These are phyloP conservation scores for Heritiera fomes DNA, from an alignment of 345 rosid species.

Conservation along the genomic window DNA sequence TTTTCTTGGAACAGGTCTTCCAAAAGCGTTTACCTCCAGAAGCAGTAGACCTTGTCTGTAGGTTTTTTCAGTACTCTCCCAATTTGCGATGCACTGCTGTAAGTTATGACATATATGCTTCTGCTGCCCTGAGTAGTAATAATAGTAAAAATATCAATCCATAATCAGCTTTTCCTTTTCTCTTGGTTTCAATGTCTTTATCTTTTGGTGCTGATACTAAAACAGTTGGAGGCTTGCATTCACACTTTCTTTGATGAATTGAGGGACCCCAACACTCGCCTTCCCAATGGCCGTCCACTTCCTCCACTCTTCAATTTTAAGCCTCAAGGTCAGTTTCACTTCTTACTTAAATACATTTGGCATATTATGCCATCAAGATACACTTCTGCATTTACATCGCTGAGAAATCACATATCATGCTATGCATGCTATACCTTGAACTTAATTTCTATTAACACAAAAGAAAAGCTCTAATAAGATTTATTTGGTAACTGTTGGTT, in stretches of 20 bases:
- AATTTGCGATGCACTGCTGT: constrained; percentile 96
- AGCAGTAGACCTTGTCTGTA: constrained; percentile 94
- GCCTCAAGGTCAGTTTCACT: constrained; percentile 47
- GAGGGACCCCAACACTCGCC: constrained; percentile 67
- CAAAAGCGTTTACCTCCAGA: constrained; percentile 95
- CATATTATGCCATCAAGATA: neutral
- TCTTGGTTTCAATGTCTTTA: neutral
- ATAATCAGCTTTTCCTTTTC: neutral
- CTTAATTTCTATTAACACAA: neutral
- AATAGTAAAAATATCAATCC: neutral
- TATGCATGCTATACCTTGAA: neutral
- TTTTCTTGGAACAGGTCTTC: constrained; percentile 50
- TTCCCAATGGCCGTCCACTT: constrained; percentile 78
- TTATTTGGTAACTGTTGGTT: neutral
- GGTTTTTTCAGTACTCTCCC: constrained; percentile 96
- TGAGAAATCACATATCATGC: neutral
- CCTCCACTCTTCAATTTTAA: constrained; percentile 74
- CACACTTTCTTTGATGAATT: constrained; percentile 83
- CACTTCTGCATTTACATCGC: neutral
- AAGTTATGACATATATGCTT: constrained; percentile 32
- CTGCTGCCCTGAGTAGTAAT: neutral
- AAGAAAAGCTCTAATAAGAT: neutral
- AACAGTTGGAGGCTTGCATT: constrained; percentile 73
- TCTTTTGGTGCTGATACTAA: neutral
- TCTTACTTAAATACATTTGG: neutral